These are phyloP conservation scores for Penicillium sp. DNA, from an alignment of 2,329 filamentous ascomycete genomes.

Conservation along the genomic window DNA sequence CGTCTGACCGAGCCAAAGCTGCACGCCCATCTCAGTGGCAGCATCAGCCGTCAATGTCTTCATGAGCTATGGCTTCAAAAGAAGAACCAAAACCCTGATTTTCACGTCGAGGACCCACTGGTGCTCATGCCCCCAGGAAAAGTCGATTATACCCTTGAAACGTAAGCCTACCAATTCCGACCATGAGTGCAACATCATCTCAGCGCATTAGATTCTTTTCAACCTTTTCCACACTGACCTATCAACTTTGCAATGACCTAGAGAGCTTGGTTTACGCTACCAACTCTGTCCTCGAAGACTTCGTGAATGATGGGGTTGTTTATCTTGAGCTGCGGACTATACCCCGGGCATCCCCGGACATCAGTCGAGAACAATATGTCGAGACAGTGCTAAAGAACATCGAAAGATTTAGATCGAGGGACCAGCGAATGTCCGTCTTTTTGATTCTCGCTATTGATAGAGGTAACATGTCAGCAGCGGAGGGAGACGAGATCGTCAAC, in stretches of 20 bases:
- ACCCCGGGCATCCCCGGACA: constrained; percentile 62
- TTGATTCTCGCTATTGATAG: constrained; percentile 78
- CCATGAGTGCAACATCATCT: too few relatives aligned
- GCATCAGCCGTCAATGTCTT: constrained; percentile 71
- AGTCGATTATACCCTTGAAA: constrained; percentile 69
- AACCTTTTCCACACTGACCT: constrained; percentile 78
- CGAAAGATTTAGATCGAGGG: constrained; percentile 47
- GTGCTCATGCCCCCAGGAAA: constrained; percentile 70
- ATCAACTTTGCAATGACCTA: constrained; percentile 68
- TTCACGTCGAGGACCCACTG: constrained; percentile 67
- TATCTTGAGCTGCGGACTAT: constrained; percentile 83
- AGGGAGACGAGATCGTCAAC: constrained; percentile 65
- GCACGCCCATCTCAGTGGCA: constrained; percentile 79
- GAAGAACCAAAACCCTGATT: constrained; percentile 52
- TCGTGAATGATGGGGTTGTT: constrained; percentile 69
- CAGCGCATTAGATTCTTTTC: constrained; percentile 67
- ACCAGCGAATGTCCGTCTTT: constrained; percentile 57
- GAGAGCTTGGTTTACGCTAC: constrained; percentile 65
- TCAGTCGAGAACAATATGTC: constrained; percentile 68
- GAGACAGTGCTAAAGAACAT: constrained; percentile 67
- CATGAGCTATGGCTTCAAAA: constrained; percentile 73
- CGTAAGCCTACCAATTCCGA: constrained; percentile 56
- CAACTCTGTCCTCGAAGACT: constrained; percentile 64
- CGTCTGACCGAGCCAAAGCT: constrained; percentile 54
- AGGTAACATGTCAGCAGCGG: constrained; percentile 56